phyloP scores from a whole-genome alignment of 331 rosid species.

The Arachis monticola region DNA sequence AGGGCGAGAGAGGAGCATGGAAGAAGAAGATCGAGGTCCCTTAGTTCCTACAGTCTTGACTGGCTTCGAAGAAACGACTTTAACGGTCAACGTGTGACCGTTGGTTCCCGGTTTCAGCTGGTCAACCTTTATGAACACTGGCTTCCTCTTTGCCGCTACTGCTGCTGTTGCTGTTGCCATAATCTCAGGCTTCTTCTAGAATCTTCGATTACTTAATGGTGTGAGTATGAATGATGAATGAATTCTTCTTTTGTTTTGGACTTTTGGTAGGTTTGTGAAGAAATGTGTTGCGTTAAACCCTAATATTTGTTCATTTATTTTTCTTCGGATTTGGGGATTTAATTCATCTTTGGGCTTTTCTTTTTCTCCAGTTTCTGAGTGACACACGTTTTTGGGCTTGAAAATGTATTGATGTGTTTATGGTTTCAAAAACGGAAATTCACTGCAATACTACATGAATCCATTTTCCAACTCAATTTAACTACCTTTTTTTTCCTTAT shows the following conservation, averaged over 20 bases:
- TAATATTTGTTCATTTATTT: conserved; percentile 13
- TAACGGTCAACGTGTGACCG: conserved; percentile 70
- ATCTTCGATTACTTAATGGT: not conserved
- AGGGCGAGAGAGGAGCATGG: conserved; percentile 52
- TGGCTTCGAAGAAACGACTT: conserved; percentile 60
- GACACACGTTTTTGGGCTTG: not conserved
- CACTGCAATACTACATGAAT: no score
- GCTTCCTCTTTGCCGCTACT: conserved; percentile 63
- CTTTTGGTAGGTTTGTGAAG: no score
- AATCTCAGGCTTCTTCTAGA: not conserved
- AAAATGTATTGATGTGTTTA: no score
- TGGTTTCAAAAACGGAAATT: no score
- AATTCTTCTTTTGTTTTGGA: no score
- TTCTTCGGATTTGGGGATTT: conserved; percentile 15
- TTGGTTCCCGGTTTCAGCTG: conserved; percentile 66
- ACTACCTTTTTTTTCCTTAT: no score
- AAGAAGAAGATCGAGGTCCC: conserved; percentile 38
- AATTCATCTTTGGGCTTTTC: not conserved
- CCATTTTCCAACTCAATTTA: no score
- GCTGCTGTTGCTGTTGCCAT: conserved; percentile 7
- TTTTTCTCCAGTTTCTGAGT: no score
- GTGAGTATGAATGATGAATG: not conserved
- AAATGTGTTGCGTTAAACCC: conserved; percentile 16
- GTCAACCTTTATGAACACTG: conserved; percentile 72
- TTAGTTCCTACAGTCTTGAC: conserved; percentile 55